These are phyloP conservation scores for Krasilnikovozyma curviuscula DNA, from an alignment of 768 basidiomycete species.

Conservation along the genomic window DNA sequence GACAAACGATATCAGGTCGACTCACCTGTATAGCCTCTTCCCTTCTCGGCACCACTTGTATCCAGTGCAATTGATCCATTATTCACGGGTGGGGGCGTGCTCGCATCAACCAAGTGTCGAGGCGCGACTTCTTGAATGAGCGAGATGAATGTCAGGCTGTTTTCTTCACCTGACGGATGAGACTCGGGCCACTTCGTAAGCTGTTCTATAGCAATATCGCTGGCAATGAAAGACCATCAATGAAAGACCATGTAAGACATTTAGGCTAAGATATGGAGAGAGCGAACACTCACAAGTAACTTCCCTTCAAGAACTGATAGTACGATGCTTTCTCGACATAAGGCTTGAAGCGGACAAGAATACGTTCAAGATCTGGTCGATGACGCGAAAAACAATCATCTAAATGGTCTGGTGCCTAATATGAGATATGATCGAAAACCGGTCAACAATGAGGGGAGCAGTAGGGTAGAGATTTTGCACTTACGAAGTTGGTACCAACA, in stretches of 20 bases:
- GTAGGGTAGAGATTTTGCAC: not conserved
- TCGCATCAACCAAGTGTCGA: slow-evolving; percentile 14
- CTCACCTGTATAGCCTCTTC: slow-evolving; percentile 8
- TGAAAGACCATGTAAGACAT: not conserved
- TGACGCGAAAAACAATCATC: slow-evolving; percentile 45
- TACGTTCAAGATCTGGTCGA: slow-evolving; percentile 31
- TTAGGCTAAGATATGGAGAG: not conserved
- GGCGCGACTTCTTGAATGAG: slow-evolving; percentile 30
- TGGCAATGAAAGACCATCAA: not conserved
- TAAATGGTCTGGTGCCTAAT: slow-evolving; percentile 31
- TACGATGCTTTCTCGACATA: slow-evolving; percentile 61
- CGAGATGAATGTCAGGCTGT: slow-evolving; percentile 22
- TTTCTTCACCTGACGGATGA: slow-evolving; percentile 42
- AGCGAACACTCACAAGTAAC: slow-evolving; percentile 1
- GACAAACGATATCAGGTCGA: slow-evolving; percentile 35
- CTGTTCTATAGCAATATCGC: not conserved
- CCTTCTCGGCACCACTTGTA: not conserved
- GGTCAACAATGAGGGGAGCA: not conserved
- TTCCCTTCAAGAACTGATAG: slow-evolving; percentile 58
- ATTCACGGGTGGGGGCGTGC: slow-evolving; percentile 13
- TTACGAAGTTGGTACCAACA: slow-evolving; percentile 52
- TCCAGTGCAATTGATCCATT: not conserved
- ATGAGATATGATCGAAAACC: not conserved
- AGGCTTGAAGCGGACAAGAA: slow-evolving; percentile 59
- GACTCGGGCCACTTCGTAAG: slow-evolving; percentile 30